These are phyloP conservation scores for Ustilago crameri DNA, from an alignment of 1,284 basidiomycete genomes.

Conservation along the genomic window DNA sequence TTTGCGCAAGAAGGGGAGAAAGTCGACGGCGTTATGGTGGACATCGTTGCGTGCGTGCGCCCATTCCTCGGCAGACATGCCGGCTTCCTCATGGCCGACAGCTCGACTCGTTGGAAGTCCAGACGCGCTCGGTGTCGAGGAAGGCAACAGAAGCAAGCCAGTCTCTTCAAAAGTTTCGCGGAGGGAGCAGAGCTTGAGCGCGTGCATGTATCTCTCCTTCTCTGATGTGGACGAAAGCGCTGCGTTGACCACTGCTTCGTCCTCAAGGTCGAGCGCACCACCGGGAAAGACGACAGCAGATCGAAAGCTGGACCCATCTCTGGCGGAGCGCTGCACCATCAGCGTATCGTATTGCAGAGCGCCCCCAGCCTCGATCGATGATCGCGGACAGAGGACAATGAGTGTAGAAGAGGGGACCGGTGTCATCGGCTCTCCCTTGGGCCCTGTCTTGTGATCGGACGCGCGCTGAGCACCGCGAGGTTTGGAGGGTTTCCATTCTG, in stretches of 20 bases:
- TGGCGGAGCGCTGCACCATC: slow-evolving; percentile 58
- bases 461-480: slow-evolving; percentile 40
- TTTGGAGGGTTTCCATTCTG: slow-evolving; percentile 44
- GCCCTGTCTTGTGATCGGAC: slow-evolving; percentile 54
- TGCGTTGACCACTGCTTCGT: slow-evolving; percentile 41
- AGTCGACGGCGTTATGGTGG: slow-evolving; percentile 58
- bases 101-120: slow-evolving; percentile 51
- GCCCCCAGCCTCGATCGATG: slow-evolving; percentile 3
- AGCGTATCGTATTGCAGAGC: slow-evolving; percentile 42
- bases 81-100: slow-evolving; percentile 55
- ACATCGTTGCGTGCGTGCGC: slow-evolving; percentile 51
- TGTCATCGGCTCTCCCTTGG: slow-evolving; percentile 60
- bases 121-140: slow-evolving; percentile 10
- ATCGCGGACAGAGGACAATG: slow-evolving; percentile 56
- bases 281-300: slow-evolving; percentile 64
- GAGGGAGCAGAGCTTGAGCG: slow-evolving; percentile 58
- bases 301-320: slow-evolving; percentile 58
- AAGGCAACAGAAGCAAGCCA: slow-evolving; percentile 55
- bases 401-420: slow-evolving; percentile 60
- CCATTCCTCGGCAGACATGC: slow-evolving; percentile 55
- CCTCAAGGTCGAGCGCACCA: slow-evolving; percentile 55
- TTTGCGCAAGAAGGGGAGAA: slow-evolving; percentile 49
- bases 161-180: slow-evolving; percentile 65
- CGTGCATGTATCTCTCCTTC: slow-evolving; percentile 40
- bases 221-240: slow-evolving; percentile 10